Percentiles rank a stretch among this genome's conserved stretches.
phyloP scores from a whole-genome alignment of 2,329 filamentous ascomycete genomes.

The Paracoccidioides lutzii region DNA sequence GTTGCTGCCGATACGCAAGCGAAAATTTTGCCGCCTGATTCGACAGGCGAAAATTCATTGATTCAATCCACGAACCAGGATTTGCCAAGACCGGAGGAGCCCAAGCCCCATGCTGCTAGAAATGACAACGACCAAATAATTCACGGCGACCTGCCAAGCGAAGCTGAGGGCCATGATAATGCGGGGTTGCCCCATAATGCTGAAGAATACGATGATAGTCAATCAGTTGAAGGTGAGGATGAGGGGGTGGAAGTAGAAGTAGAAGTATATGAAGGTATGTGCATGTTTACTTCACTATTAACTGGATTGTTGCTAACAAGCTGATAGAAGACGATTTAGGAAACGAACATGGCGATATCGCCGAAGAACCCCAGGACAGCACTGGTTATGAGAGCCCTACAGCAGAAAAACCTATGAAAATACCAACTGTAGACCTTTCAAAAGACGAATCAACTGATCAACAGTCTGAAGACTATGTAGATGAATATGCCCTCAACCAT shows the following conservation, averaged over 20 bases:
- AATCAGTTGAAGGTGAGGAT: conserved; percentile 7
- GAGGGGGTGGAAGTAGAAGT: conserved; percentile 11
- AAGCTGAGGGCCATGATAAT: neutral
- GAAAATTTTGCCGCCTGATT: neutral
- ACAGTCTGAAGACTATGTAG: neutral
- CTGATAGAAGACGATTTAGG: neutral
- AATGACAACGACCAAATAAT: neutral
- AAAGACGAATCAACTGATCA: conserved; percentile 1
- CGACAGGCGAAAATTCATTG: neutral
- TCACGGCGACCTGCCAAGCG: conserved; percentile 2
- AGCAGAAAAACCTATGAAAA: neutral
- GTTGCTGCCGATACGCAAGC: neutral
- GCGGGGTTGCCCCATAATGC: neutral
- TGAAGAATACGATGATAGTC: neutral
- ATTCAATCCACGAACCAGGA: neutral
- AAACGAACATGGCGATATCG: neutral
- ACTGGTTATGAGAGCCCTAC: neutral
- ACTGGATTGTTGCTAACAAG: neutral
- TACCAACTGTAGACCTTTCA: conserved; percentile 1
- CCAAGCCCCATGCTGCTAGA: neutral
- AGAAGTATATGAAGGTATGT: conserved; percentile 11
- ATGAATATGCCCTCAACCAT: neutral
- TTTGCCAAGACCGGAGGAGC: neutral
- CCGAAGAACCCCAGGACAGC: neutral
- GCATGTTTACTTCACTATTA: conserved; percentile 5